phyloP scores from a whole-genome alignment of 768 basidiomycete species.

The Phylloporus rhodoxanthus region DNA sequence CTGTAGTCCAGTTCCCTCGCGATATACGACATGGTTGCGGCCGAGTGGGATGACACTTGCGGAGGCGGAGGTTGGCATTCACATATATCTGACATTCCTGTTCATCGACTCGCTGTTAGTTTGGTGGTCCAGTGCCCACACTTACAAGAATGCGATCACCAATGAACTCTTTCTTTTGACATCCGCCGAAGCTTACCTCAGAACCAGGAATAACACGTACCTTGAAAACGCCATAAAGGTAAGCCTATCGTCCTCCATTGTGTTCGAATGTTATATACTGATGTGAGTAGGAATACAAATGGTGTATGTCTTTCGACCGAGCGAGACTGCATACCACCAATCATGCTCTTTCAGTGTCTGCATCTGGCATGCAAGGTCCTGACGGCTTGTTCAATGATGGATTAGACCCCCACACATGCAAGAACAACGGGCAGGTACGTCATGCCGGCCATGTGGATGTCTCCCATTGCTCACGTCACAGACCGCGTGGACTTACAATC shows the following conservation, averaged over 20 bases:
- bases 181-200: slow-evolving; percentile 44
- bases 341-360: slow-evolving; percentile 14
- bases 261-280: neutral
- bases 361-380: slow-evolving; percentile 26
- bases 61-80: slow-evolving; percentile 42
- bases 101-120: slow-evolving; percentile 28
- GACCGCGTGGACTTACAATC: slow-evolving; percentile 60
- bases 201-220: slow-evolving; percentile 33
- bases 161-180: slow-evolving; percentile 50
- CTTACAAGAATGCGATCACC: slow-evolving; percentile 59
- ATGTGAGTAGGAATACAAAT: slow-evolving; percentile 19
- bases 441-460: too few relatives aligned
- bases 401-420: slow-evolving; percentile 17
- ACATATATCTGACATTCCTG: neutral
- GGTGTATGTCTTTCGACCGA: slow-evolving; percentile 21
- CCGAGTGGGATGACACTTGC: slow-evolving; percentile 46
- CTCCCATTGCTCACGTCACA: slow-evolving; percentile 16
- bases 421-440: slow-evolving; percentile 25
- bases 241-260: neutral
- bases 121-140: slow-evolving; percentile 52
- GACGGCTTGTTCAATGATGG: slow-evolving; percentile 31
- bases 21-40: slow-evolving; percentile 48
- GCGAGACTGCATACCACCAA: neutral
- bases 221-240: slow-evolving; percentile 47
- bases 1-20: slow-evolving; percentile 39